Evolutionary conservation across 495 filamentous ascomycete species (phyloP).

Genomic region (Penicillium paradoxum): DNA sequence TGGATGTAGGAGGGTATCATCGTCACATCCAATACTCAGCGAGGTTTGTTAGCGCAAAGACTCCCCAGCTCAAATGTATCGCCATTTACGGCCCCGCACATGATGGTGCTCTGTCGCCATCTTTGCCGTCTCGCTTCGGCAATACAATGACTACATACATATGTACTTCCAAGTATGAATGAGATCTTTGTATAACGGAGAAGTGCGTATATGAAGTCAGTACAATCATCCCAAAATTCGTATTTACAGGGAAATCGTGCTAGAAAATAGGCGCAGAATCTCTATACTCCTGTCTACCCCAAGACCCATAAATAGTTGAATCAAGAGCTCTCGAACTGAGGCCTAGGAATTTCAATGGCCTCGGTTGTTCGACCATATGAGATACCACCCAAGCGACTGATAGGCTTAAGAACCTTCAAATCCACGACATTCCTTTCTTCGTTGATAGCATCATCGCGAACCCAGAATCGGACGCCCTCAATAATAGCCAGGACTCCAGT

Average conservation of each 20-base stretch:
- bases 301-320: neutral
- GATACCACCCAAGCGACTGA: constrained; percentile 79
- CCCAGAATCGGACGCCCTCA: constrained; percentile 87
- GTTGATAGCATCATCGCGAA: constrained; percentile 80
- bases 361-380: constrained; percentile 69
- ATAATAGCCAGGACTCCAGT: constrained; percentile 69
- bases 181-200: too few species aligned
- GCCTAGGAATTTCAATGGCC: constrained; percentile 71
- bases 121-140: too few species aligned
- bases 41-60: too few species aligned
- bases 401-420: constrained; percentile 64
- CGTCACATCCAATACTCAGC: too few species aligned
- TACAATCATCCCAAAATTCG: too few species aligned
- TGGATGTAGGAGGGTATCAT: too few species aligned
- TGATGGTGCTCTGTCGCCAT: too few species aligned
- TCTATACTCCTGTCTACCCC: neutral
- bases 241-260: too few species aligned
- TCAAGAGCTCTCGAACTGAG: constrained; percentile 29
- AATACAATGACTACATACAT: neutral
- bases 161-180: too few species aligned
- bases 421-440: constrained; percentile 68
- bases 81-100: too few species aligned
- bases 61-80: too few species aligned
- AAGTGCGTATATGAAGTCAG: too few species aligned
- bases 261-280: neutral